A percentile compares a stretch with the other conserved stretches of the same genome.
These are phyloP conservation scores for Microsporum ferrugineum DNA, from an alignment of 2,329 filamentous ascomycete genomes.

Conservation along the genomic window DNA sequence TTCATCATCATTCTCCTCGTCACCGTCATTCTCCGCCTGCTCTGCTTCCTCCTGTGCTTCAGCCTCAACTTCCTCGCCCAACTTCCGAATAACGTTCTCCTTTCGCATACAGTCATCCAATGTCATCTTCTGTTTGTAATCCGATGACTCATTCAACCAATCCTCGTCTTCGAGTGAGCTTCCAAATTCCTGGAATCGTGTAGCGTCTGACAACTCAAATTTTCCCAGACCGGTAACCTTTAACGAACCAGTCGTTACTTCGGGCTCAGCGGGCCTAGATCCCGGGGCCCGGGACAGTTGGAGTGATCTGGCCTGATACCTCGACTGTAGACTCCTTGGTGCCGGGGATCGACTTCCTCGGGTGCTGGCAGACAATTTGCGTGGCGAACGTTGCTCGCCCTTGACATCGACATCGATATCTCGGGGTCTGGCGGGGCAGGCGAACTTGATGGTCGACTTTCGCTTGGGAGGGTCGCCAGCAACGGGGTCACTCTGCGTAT, in stretches of 20 bases:
- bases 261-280: background rate
- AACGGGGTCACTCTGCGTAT: constrained; percentile 26
- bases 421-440: constrained; percentile 32
- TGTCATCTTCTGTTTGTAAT: constrained; percentile 60
- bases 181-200: constrained; percentile 77
- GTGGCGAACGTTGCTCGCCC: constrained; percentile 21
- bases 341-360: constrained; percentile 33
- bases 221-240: constrained; percentile 27
- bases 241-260: constrained; percentile 13
- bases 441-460: constrained; percentile 37
- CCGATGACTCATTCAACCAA: constrained; percentile 67
- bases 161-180: constrained; percentile 75
- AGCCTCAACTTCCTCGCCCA: constrained; percentile 83
- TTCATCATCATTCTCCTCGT: constrained; percentile 34
- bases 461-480: constrained; percentile 30
- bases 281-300: background rate
- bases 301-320: constrained; percentile 5
- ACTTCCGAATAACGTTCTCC: constrained; percentile 73
- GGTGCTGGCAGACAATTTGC: constrained; percentile 17
- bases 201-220: constrained; percentile 34
- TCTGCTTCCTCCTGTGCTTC: constrained; percentile 67
- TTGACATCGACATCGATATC: constrained; percentile 15
- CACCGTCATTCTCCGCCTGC: constrained; percentile 46
- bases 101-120: constrained; percentile 82
- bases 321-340: constrained; percentile 15